Evolutionary conservation across 345 rosid genomes (phyloP).

Genomic region (Ceriops decandra): DNA sequence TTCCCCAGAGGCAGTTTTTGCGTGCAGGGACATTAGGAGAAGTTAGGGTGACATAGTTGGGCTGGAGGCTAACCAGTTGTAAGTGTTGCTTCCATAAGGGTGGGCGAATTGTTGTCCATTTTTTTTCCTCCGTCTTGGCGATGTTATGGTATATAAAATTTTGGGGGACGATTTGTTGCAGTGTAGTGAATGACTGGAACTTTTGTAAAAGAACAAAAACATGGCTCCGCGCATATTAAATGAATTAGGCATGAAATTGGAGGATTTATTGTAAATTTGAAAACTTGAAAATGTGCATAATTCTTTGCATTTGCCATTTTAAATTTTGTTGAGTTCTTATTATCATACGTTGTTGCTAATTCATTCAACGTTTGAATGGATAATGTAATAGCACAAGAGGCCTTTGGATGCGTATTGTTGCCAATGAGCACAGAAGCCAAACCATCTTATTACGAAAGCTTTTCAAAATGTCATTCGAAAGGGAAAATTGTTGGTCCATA

Average conservation of each 20-base stretch:
- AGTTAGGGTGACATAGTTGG: conserved; percentile 21
- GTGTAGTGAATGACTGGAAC: conserved; percentile 19
- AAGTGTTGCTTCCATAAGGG: conserved; percentile 34
- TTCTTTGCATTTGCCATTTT: too few relatives aligned
- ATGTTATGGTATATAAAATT: conserved; percentile 20
- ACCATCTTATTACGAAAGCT: too few relatives aligned
- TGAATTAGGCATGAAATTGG: not conserved
- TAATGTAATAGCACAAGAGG: too few relatives aligned
- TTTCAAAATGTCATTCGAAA: too few relatives aligned
- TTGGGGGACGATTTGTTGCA: conserved; percentile 22
- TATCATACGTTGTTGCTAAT: too few relatives aligned
- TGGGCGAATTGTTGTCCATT: conserved; percentile 28
- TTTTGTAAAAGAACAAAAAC: conserved; percentile 20
- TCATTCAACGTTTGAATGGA: too few relatives aligned
- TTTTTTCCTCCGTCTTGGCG: conserved; percentile 24
- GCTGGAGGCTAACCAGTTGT: conserved; percentile 37
- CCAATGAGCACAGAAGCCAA: too few relatives aligned
- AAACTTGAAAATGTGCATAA: too few relatives aligned
- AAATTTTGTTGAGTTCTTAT: too few relatives aligned
- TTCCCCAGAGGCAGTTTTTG: conserved; percentile 16
- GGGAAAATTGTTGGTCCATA: too few relatives aligned
- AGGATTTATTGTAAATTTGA: not conserved
- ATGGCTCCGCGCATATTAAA: not conserved
- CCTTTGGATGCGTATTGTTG: too few relatives aligned
- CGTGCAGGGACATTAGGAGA: conserved; percentile 23